Base-by-base conservation (phyloP, 306 rosid genomes). In the Inga oerstediana region DNA sequence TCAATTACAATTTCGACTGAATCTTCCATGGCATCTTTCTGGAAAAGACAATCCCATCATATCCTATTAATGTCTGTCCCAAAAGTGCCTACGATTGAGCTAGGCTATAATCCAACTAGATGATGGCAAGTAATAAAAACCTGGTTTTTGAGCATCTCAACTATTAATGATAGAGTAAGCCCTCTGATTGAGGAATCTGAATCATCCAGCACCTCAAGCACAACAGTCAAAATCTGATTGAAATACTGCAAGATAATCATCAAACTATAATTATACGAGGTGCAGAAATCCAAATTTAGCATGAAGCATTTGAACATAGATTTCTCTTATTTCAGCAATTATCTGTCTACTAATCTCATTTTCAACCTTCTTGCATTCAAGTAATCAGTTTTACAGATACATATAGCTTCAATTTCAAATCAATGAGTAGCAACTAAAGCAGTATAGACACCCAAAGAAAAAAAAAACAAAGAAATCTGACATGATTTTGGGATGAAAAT, bases 201-300 rank as follows among this genome's bases (percentile, higher is more conserved):
- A 89, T 97, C 98, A 84, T 97, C 99, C 91, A 92, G 84, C 61
- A 94, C 97, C 90, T 97, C 99, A 80, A 97, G 98, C 81, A 93
- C 90, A 79, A 79, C 97, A 2, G 99, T 97, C 90, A 97, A 88
- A 79, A 97, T 97, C 87, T 97, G 99, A 86, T 97, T 97, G 88
- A 97, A 97, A 91, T 97, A 97, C 99, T 97, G 97, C 95, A 93
- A 79, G 88, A 49, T 72, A 43, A 85, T 22, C 84, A 84, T 81
- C 65, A 80, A 81, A 91, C 62, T 37, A 78, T 61, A 75, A 86
- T 78, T 81, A 84, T 68, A 15, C 20, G 61, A 9, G 34, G 83
- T 32, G n/a, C 32, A 81, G 34, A 73, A 67, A 46, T 30, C 62
- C 71, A 79, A 66, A 72, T 72, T 67, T 19, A 81, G 54, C 51